Evolutionary conservation across 1,284 basidiomycete genomes (phyloP).

Genomic region (Rhizopogon hawkerae): DNA sequence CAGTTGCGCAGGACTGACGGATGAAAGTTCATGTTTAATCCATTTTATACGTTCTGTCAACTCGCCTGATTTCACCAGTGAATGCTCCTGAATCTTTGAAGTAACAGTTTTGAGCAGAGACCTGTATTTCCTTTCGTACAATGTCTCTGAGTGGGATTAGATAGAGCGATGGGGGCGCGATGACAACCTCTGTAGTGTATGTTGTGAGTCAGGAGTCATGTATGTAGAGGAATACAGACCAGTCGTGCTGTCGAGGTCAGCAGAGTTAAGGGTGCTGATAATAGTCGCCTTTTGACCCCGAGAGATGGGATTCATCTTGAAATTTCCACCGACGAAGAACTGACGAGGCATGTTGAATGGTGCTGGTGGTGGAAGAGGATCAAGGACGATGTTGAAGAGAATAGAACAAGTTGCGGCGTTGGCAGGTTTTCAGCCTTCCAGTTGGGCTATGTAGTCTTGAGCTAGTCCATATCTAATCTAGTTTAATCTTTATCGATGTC

Average conservation of each 20-base stretch:
- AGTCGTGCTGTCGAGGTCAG: conserved; percentile 63
- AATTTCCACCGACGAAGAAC: conserved; percentile 92
- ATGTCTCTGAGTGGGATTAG: conserved; percentile 58
- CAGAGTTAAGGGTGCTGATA: conserved; percentile 64
- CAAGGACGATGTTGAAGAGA: background rate
- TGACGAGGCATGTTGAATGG: conserved; percentile 53
- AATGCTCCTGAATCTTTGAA: conserved; percentile 82
- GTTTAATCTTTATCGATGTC: background rate
- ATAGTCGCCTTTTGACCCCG: conserved; percentile 58
- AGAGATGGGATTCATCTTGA: conserved; percentile 87
- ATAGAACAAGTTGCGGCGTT: background rate
- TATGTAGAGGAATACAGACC: conserved; percentile 40
- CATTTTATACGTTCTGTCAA: conserved; percentile 3
- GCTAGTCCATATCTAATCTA: conserved; percentile 1
- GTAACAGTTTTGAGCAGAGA: conserved; percentile 93
- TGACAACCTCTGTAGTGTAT: conserved; percentile 67
- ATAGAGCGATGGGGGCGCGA: conserved; percentile 87
- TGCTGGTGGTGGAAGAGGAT: background rate
- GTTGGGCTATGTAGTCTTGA: background rate
- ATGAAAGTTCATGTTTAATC: conserved; percentile 1
- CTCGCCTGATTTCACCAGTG: conserved; percentile 88
- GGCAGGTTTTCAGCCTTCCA: background rate
- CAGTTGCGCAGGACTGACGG: conserved; percentile 66
- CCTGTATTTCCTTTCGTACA: conserved; percentile 58
- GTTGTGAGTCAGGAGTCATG: conserved; percentile 1